Evolutionary conservation across 345 rosid genomes (phyloP), one percentile per base, ranked within the genome.

Genomic region (Garcia nutans): DNA sequence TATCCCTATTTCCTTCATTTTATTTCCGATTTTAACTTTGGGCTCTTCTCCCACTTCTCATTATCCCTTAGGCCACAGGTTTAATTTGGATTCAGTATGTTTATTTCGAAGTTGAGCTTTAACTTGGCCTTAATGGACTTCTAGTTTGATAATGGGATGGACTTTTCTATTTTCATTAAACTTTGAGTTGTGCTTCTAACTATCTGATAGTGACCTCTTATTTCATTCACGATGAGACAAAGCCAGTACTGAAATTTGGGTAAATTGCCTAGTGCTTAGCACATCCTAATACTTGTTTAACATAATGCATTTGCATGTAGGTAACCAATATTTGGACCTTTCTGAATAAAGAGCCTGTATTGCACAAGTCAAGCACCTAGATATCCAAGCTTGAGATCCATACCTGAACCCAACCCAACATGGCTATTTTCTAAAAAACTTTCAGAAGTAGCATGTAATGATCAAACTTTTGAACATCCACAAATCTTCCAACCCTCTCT

Each of bases 391-490:
- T 61, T 5, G 41, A 26, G 33, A 12, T 61, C 3, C 37, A 24
- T 61, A 61, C 41, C 65, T 61, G 1, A 26, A 26, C 6, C 65
- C 41, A 26, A 26, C 6, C 65, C 41, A 10, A 59, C 22, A 24
- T 10, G 26, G 19, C 6, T 11, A 24, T 3, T 26, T 61, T 61
- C 17, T 3, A 4, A 8, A 15, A 20, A 6, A 19, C 22, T 37
- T 37, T 37, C 41, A 37, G 6, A 37, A 37, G 41, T 37, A 37
- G 41, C 41, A 37, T 37, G 41, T 37, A 37, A 3, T 37, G 41
- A 56, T 56, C 59, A 17, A 56, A 56, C n/a, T 58, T 58, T 58
- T 58, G 26, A 58, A 58, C 26, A 58, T 58, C 62, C 62, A 58
- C 12, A 22, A n/a, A 3, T 13, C 24, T 22, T 22, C 10, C 2